Evolutionary conservation across 331 rosid genomes (phyloP).

Genomic region (Cydonia oblonga): DNA sequence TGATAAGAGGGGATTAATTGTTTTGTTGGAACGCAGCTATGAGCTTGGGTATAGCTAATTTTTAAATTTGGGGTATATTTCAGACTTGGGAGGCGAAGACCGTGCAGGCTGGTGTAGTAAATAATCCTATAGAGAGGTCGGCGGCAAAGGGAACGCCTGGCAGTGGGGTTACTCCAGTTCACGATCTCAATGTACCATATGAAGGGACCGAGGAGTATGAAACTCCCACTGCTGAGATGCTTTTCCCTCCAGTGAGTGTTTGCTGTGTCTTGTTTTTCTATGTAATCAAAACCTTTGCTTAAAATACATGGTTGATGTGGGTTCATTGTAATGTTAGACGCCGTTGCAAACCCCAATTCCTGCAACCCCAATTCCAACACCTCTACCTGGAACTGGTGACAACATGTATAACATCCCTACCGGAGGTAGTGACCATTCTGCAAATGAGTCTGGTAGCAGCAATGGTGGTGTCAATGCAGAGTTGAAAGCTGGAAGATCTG

Average conservation of each 20-base stretch:
- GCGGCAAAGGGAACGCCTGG: constrained; percentile 60
- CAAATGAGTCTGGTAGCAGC: constrained; percentile 46
- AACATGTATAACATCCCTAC: constrained; percentile 72
- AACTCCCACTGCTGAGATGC: constrained; percentile 94
- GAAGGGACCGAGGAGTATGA: constrained; percentile 96
- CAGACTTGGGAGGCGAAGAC: constrained; percentile 92
- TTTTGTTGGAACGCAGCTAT: background rate
- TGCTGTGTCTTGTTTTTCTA: background rate
- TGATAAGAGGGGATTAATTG: background rate
- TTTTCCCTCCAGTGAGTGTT: constrained; percentile 87
- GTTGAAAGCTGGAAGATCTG: constrained; percentile 58
- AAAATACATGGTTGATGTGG: background rate
- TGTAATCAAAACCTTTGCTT: background rate
- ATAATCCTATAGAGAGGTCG: constrained; percentile 75
- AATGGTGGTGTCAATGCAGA: constrained; percentile 35
- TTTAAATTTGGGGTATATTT: constrained; percentile 8
- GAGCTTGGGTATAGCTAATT: constrained; percentile 14
- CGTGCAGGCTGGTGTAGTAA: constrained; percentile 75
- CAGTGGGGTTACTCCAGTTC: constrained; percentile 83
- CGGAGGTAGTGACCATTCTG: constrained; percentile 74
- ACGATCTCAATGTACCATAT: constrained; percentile 90
- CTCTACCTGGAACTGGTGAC: constrained; percentile 78
- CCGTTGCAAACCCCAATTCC: constrained; percentile 87
- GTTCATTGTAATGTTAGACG: constrained; percentile 45
- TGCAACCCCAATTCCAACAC: constrained; percentile 80